Conservation (phyloP, 805 yeast genomes). For the Kluyveromyces dobzhanskii region DNA sequence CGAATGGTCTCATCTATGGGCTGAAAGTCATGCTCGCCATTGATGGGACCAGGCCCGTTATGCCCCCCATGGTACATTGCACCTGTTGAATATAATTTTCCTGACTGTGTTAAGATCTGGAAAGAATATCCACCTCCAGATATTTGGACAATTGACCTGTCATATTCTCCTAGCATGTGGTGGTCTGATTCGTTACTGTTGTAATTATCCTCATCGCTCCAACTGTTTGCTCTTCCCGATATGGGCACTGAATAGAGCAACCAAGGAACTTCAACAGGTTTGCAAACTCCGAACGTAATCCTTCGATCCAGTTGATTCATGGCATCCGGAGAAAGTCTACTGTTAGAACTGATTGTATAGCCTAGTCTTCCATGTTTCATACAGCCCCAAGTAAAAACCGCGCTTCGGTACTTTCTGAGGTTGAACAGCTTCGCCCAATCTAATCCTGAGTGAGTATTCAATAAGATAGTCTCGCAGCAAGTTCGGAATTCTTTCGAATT, state of each 20-base stretch:
- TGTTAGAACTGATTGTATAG: slow-evolving; percentile 20
- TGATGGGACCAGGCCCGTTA: slow-evolving; percentile 34
- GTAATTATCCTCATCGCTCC: slow-evolving; percentile 2
- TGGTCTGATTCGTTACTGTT: slow-evolving; percentile 5
- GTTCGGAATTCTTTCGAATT: slow-evolving; percentile 16
- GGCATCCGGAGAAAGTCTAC: slow-evolving; percentile 9
- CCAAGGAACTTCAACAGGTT: slow-evolving; percentile 27
- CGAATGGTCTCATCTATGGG: slow-evolving; percentile 23
- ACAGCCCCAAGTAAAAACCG: slow-evolving; percentile 29
- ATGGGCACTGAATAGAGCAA: slow-evolving; percentile 4
- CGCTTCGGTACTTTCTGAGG: slow-evolving; percentile 14
- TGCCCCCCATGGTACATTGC: slow-evolving; percentile 34
- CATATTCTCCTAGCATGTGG: slow-evolving; percentile 6
- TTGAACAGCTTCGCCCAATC: slow-evolving; percentile 24
- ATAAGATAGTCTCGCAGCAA: slow-evolving; percentile 21
- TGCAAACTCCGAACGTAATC: slow-evolving; percentile 23
- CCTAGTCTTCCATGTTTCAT: slow-evolving; percentile 27
- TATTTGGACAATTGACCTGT: slow-evolving; percentile 26
- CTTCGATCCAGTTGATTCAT: slow-evolving; percentile 18
- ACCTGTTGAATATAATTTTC: slow-evolving; percentile 51
- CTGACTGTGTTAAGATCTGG: slow-evolving; percentile 46
- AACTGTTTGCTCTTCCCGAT: slow-evolving; percentile 4
- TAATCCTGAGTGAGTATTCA: slow-evolving; percentile 10
- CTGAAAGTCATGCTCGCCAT: slow-evolving; percentile 28
- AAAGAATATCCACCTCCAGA: slow-evolving; percentile 61